Base-by-base conservation (phyloP, 192 early-diverging fungal genomes). In the Entophlyctis luteolus region DNA sequence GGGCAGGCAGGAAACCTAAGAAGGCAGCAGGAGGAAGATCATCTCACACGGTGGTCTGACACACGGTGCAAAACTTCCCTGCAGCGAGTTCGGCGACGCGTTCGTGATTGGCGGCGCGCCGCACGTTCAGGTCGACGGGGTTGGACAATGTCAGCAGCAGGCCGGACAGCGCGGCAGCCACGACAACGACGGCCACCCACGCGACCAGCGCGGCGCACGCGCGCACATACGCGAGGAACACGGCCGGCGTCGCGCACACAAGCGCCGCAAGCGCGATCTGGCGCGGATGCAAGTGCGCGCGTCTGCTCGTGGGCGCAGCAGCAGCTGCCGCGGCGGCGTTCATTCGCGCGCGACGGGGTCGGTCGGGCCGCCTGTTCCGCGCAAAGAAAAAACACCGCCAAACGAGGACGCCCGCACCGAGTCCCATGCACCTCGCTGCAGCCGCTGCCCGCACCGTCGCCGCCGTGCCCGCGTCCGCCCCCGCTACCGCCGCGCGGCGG, bases 111-210 rank as follows among this genome's bases (percentile, higher is more conserved):
- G 2, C 55, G n/a, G 3, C 47, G 39, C n/a, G n/a, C n/a, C n/a
- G n/a, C n/a, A n/a, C n/a, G 22, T 46, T 47, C 18, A 20, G 33
- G 48, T 76, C 75, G 23, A 59, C 59, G 5, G 75, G 75, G 67
- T 76, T 62, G 25, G 67, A 55, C 1, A 34, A 12, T 35, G 60
- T 72, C 54, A 76, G 48, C 20, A 34, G 2, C 4, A 37, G n/a
- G 1, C 75, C 75, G 18, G 14, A 18, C 3, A 35, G 46, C 14
- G 56, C 29, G 27, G 71, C 47, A 14, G 32, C 31, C 16, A 54
- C 2, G 4, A 59, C 22, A 5, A 37, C 18, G 32, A 49, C 29
- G 29, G 49, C 48, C 0, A 63, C 37, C 62, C 45, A 48, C 2
- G 62, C 42, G 20, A 31, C 8, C 5, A 63, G 42, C 2, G 1